Evolutionary conservation across 345 rosid species (phyloP), one percentile per base, ranked within the genome.

Genomic region (Barbarea vulgaris): DNA sequence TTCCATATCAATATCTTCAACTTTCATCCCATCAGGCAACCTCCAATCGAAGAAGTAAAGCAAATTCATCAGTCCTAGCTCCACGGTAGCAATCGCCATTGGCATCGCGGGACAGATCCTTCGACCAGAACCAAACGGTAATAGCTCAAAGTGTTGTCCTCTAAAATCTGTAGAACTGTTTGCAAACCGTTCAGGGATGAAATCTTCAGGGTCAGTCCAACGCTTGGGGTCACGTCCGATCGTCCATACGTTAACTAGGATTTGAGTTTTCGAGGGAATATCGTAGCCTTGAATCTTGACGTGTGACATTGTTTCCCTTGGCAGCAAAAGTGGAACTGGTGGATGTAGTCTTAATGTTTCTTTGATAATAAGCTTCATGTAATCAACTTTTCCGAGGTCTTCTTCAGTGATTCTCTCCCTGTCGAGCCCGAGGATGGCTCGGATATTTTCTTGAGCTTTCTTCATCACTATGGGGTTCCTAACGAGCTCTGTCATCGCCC

Each of bases 301-400:
- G 25, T 81, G 67, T 56, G 82, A 69, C 10, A 81, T 71, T 28
- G 93, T 77, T 22, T 83, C 70, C 63, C 87, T 83, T 15, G 52
- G 47, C 31, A 52, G 72, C 0, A 84, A 44, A 17, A 82, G 34
- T 3, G 90, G 86, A 10, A 81, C 83, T 3, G 87, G 72, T 2
- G 92, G 96, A 54, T 90, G 97, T 30, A 92, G 87, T 71, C 93
- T 85, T 21, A 88, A 74, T 53, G 79, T 76, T 75, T 92, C 92
- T 36, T 83, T 88, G 14, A 88, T 78, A 7, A 88, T 21, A 1
- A 84, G 88, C 51, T 84, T 86, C 30, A 89, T 70, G 70, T 81
- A 88, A 5, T 91, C 87, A 47, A 88, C 96, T 47, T 83, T 85
- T 1, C 46, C 66, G n/a, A 92, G 22, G 53, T 88, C 91, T 74